Percentiles rank a stretch among this genome's conserved stretches.
Evolutionary conservation across 2,329 filamentous ascomycete genomes (phyloP).

Genomic region (Beauveria bassiana): DNA sequence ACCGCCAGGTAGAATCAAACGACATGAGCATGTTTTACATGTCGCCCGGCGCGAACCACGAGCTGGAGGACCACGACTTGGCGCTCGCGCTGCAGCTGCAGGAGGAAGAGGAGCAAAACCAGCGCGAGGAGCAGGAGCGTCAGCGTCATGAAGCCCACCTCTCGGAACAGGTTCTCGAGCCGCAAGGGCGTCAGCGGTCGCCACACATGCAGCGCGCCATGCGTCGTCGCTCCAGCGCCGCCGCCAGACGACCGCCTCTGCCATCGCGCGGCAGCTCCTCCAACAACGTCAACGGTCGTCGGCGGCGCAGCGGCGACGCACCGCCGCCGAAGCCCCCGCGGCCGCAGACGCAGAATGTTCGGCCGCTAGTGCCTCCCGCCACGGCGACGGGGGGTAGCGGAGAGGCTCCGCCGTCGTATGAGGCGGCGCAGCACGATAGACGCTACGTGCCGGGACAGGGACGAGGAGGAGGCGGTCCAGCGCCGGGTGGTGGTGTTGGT

Average conservation of each 20-base stretch:
- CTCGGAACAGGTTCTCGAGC: slow-evolving; percentile 63
- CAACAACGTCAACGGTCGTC: slow-evolving; percentile 14
- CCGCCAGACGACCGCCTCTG: slow-evolving; percentile 39
- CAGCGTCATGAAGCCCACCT: slow-evolving; percentile 59
- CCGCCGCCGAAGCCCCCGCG: slow-evolving; percentile 11
- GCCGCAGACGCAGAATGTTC: slow-evolving; percentile 29
- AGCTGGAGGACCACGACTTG: slow-evolving; percentile 78
- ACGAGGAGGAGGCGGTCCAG: slow-evolving; percentile 14
- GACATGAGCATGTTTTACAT: slow-evolving; percentile 14
- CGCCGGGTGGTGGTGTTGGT: neutral
- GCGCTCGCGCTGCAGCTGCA: slow-evolving; percentile 88
- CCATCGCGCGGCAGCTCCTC: slow-evolving; percentile 17
- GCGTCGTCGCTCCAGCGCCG: slow-evolving; percentile 14
- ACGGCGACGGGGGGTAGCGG: slow-evolving; percentile 13
- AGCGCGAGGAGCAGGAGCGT: slow-evolving; percentile 57
- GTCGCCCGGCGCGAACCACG: slow-evolving; percentile 35
- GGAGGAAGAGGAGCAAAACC: slow-evolving; percentile 82
- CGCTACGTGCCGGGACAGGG: slow-evolving; percentile 43
- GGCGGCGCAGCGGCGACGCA: slow-evolving; percentile 3
- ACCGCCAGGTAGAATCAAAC: slow-evolving; percentile 12
- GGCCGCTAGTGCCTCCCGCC: slow-evolving; percentile 37
- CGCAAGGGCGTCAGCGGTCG: slow-evolving; percentile 39
- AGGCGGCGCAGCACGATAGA: slow-evolving; percentile 45
- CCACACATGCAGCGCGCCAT: neutral
- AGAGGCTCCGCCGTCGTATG: slow-evolving; percentile 50